Base-by-base conservation (phyloP, 805 yeast species). In the Blastobotrys mokoenaii region DNA sequence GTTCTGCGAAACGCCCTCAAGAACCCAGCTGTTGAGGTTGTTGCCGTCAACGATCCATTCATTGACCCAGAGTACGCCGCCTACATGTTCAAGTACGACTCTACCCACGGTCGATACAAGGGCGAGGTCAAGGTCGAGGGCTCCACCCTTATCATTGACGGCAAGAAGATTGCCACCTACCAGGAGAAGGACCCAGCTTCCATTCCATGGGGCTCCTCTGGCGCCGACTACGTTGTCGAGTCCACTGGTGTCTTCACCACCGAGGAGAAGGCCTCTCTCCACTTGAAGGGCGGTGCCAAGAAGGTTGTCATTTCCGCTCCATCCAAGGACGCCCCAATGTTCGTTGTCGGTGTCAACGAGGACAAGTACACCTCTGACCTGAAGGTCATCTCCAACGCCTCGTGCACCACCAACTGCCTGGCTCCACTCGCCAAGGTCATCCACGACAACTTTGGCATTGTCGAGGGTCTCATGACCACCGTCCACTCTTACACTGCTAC, bases 401-500 rank as follows among this genome's bases (percentile, higher is more conserved):
- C 96, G 43, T 87, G 96, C 78, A 87, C 96, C 68, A 87, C 96
- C 66, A 87, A 87, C 79, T 84, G 96, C 76, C 73, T 87, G 65
- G 96, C 96, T 59, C 96, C 96, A 65, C 77, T 87, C 63, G 94
- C 94, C 67, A 87, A 87, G 79, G 84, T 84, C 59, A 68, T 87
- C 65, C 76, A 87, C 76, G 94, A 87, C 69, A 71, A 69, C 61
- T 87, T 82, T 68, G 94, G 95, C 53, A 81, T 87, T 61, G 84
- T 82, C 65, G 87, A 85, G 70, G 96, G 94, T 72, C 77, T 87
- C 65, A 87, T 87, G 96, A 87, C 96, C 71, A 87, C 96, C 53
- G 89, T 87, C 57, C 96, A 87, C 80, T 84, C 96, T 66, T 83
- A 85, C 73, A 87, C 96, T 58, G 96, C 96, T 60, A 84, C 96